Evolutionary conservation across 2,329 filamentous ascomycete species (phyloP).

Genomic region (Cladorrhinum sp.): DNA sequence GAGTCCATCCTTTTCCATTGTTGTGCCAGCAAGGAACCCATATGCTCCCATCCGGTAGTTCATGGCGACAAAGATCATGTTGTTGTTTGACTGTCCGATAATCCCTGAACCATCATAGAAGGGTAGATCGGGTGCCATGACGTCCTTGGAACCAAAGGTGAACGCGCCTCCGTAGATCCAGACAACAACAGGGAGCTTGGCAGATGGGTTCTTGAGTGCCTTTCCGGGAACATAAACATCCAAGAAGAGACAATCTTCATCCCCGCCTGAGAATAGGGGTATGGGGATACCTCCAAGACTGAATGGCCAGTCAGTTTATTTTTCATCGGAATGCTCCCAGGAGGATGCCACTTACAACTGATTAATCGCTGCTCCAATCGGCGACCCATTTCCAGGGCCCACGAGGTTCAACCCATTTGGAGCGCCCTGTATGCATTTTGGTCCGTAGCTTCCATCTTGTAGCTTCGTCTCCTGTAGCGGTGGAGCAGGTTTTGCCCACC

Average conservation of each 20-base stretch:
- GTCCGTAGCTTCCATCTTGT: conserved; percentile 30
- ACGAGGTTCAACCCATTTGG: conserved; percentile 31
- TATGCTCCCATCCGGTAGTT: conserved; percentile 50
- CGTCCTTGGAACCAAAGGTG: conserved; percentile 41
- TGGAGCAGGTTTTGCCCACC: conserved; percentile 24
- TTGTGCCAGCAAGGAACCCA: conserved; percentile 45
- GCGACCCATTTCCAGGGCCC: conserved; percentile 33
- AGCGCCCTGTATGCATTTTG: conserved; percentile 27
- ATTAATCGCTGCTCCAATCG: conserved; percentile 33
- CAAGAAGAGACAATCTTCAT: conserved; percentile 49
- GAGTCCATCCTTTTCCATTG: conserved; percentile 40
- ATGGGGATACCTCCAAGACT: conserved; percentile 34
- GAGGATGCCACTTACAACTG: conserved; percentile 30
- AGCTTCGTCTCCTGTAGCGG: conserved; percentile 22
- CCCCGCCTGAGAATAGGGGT: conserved; percentile 30
- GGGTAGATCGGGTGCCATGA: conserved; percentile 32
- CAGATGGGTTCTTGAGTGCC: conserved; percentile 35
- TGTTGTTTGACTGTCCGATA: conserved; percentile 34
- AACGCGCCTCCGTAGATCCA: conserved; percentile 48
- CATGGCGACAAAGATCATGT: conserved; percentile 44
- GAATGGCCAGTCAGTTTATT: neutral
- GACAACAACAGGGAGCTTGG: conserved; percentile 43
- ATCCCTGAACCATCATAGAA: conserved; percentile 40
- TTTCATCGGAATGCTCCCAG: neutral
- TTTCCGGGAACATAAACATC: conserved; percentile 47